Evolutionary conservation across 768 basidiomycete species (phyloP).

Genomic region (Roridomyces roridus): DNA sequence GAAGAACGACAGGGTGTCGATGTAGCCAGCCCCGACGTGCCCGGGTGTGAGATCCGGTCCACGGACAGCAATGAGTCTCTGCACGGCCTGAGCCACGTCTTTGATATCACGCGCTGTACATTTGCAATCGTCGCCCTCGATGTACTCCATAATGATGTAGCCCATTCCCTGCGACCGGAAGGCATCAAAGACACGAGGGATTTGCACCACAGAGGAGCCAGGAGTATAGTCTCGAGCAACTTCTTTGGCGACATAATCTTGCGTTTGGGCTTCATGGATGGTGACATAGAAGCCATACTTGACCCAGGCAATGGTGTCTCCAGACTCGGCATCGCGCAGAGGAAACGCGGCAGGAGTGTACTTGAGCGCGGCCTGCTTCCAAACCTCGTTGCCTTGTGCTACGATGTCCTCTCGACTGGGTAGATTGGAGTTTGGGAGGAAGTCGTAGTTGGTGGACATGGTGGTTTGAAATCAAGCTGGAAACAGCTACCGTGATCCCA

Average conservation of each 20-base stretch:
- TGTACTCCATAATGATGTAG: constrained; percentile 26
- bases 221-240: too few species aligned
- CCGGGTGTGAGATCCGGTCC: constrained; percentile 12
- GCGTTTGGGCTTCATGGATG: neutral
- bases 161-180: neutral
- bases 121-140: constrained; percentile 16
- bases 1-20: constrained; percentile 18
- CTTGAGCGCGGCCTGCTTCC: too few species aligned
- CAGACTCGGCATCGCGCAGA: too few species aligned
- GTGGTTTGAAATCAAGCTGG: too few species aligned
- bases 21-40: constrained; percentile 21
- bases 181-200: constrained; percentile 16
- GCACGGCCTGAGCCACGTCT: constrained; percentile 15
- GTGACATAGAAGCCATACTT: neutral
- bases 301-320: neutral
- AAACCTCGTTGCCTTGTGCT: too few species aligned
- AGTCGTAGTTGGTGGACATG: too few species aligned
- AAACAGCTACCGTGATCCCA: too few species aligned
- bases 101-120: neutral
- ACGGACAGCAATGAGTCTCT: constrained; percentile 17
- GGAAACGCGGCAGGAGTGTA: too few species aligned
- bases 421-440: too few species aligned
- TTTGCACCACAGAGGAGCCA: constrained; percentile 6
- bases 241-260: neutral
- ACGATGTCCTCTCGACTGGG: too few species aligned